Conservation (phyloP, 1,139 yeast genomes). For the Blastobotrys illinoisensis region DNA sequence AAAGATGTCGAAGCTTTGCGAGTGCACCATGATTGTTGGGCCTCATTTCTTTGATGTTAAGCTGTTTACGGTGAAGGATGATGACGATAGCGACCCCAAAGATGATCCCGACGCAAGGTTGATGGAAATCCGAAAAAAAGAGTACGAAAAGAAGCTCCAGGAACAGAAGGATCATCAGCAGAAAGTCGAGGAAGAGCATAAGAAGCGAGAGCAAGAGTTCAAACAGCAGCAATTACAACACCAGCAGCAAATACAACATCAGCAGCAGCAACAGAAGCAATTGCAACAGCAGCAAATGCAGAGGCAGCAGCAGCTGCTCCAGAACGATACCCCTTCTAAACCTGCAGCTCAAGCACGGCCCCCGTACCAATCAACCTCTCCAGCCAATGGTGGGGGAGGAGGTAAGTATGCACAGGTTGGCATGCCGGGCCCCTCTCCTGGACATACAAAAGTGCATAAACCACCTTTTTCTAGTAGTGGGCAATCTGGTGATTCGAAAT, state of each 20-base stretch:
- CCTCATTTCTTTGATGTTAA: slow-evolving; percentile 79
- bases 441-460: neutral
- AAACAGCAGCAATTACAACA: neutral
- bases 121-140: neutral
- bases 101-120: slow-evolving; percentile 13
- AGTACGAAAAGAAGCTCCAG: neutral
- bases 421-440: slow-evolving; percentile 1
- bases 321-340: neutral
- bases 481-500: neutral
- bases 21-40: slow-evolving; percentile 65
- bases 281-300: neutral
- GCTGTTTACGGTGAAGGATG: slow-evolving; percentile 78
- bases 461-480: neutral
- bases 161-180: neutral
- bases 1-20: slow-evolving; percentile 83
- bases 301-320: neutral
- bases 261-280: slow-evolving; percentile 1
- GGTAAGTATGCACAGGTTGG: neutral
- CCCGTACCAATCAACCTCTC: neutral
- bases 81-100: slow-evolving; percentile 14
- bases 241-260: neutral
- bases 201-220: neutral
- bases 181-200: neutral
- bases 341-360: neutral
- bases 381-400: neutral